A percentile compares a stretch with the other conserved stretches of the same genome.
These are phyloP conservation scores for Corniculantispora saksenae DNA, from an alignment of 2,329 filamentous ascomycete species.

Conservation along the genomic window DNA sequence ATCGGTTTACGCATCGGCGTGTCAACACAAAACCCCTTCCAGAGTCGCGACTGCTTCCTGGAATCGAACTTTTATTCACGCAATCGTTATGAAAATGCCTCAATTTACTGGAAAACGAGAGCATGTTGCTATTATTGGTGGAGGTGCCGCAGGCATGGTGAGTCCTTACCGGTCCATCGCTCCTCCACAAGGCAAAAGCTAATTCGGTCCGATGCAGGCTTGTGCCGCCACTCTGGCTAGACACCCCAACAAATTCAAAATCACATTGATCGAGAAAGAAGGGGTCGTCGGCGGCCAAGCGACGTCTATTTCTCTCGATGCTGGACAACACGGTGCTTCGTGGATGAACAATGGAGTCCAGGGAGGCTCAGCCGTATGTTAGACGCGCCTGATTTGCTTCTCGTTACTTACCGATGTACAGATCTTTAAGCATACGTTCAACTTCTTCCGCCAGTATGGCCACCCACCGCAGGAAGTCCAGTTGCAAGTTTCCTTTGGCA, in stretches of 20 bases:
- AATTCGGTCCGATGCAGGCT: conserved; percentile 38
- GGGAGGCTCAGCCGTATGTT: conserved; percentile 48
- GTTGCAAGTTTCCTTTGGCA: conserved; percentile 64
- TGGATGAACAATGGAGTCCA: conserved; percentile 68
- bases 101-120: conserved; percentile 35
- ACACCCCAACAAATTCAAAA: conserved; percentile 64
- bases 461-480: conserved; percentile 58
- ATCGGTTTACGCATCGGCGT: neutral
- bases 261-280: conserved; percentile 62
- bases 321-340: conserved; percentile 55
- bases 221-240: conserved; percentile 67
- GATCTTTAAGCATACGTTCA: conserved; percentile 69
- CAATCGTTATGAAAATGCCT: neutral
- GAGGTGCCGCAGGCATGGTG: conserved; percentile 64
- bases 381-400: too few species aligned
- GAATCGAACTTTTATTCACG: neutral
- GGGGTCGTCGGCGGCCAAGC: conserved; percentile 62
- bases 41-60: neutral
- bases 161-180: conserved; percentile 2
- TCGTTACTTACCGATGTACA: conserved; percentile 30
- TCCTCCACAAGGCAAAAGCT: neutral
- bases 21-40: neutral
- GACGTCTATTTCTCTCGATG: conserved; percentile 59
- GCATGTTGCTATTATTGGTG: conserved; percentile 59
- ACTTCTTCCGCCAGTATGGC: conserved; percentile 61